Evolutionary conservation across 1,139 yeast species (phyloP), one percentile per base, ranked within the genome.

Genomic region (Wickerhamomyces sp.): DNA sequence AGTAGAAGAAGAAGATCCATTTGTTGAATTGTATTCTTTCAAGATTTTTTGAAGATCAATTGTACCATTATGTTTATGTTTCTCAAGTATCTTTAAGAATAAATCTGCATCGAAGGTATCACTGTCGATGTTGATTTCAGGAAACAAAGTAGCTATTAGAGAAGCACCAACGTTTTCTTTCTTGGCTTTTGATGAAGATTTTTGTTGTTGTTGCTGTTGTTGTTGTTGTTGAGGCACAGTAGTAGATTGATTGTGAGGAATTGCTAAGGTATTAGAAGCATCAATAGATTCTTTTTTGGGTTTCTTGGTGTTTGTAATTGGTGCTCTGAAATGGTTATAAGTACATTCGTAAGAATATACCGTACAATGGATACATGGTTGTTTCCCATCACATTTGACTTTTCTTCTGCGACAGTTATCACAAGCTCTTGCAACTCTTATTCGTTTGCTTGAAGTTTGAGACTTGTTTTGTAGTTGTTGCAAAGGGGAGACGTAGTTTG

Each of bases 281-380:
- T 14, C 33, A n/a, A 30, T 13, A 6, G 15, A 10, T 2, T 43
- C 45, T n/a, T 35, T 43, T 37, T 40, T 43, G n/a, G 26, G 34
- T 30, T 39, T 46, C 47, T 37, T 46, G 34, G 43, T 64, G 65
- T 56, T 65, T 46, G 72, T 41, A 72, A 59, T 40, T 1, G 46
- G 43, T 14, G 44, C 30, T 39, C 42, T 43, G 33, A 44, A 37
- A 34, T 47, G 47, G 41, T 75, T 77, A 55, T 79, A 80, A 23
- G 80, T 73, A 63, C 93, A 82, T 44, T 73, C 76, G 62, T 82
- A 83, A 9, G 84, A 77, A 61, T 84, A 84, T 3, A 84, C 94
- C 1, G 91, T 82, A 62, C 96, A 88, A 62, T 86, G 94, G 41
- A 84, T 82, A 65, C 96, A 89, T 1, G 95, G 95, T 56, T 81